Percentiles rank a stretch among this genome's conserved stretches.
Conservation (phyloP, 176 grass and related monocot genomes). For the Urochloa ruziziensis region DNA sequence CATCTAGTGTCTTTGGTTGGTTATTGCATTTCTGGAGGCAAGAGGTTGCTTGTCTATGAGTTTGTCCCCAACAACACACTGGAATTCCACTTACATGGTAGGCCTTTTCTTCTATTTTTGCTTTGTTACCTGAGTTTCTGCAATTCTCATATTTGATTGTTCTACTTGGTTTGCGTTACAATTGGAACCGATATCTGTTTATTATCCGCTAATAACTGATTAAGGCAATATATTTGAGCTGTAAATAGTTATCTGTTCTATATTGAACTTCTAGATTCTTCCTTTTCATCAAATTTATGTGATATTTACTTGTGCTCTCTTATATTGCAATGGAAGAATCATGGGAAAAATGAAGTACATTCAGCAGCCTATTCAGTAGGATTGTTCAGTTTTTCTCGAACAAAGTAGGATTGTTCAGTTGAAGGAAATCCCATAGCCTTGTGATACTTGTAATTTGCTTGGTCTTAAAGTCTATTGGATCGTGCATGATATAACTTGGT, state of each 20-base stretch:
- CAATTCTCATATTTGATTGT: neutral
- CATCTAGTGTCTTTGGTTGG: constrained; percentile 81
- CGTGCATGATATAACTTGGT: constrained; percentile 17
- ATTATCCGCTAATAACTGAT: too few species aligned
- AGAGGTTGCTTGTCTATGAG: constrained; percentile 80
- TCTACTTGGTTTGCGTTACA: constrained; percentile 24
- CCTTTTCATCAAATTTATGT: too few species aligned
- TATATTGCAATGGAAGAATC: too few species aligned
- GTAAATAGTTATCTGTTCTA: too few species aligned
- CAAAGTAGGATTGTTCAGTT: neutral
- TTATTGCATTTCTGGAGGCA: constrained; percentile 73
- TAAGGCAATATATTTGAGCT: too few species aligned
- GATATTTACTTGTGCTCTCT: too few species aligned
- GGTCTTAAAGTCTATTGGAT: neutral
- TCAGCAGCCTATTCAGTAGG: too few species aligned
- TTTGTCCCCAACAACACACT: constrained; percentile 82
- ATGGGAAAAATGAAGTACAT: too few species aligned
- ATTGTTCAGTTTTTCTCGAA: too few species aligned
- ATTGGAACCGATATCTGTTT: too few species aligned
- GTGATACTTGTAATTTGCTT: neutral
- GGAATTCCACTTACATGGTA: constrained; percentile 88
- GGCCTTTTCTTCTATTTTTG: neutral
- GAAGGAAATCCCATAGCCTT: neutral
- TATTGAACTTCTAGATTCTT: too few species aligned
- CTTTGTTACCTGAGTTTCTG: neutral